A percentile compares a stretch with the other conserved stretches of the same genome.
These are phyloP conservation scores for Phytophthora tentaculata DNA, from an alignment of 352 stramenopile genomes.

Conservation along the genomic window DNA sequence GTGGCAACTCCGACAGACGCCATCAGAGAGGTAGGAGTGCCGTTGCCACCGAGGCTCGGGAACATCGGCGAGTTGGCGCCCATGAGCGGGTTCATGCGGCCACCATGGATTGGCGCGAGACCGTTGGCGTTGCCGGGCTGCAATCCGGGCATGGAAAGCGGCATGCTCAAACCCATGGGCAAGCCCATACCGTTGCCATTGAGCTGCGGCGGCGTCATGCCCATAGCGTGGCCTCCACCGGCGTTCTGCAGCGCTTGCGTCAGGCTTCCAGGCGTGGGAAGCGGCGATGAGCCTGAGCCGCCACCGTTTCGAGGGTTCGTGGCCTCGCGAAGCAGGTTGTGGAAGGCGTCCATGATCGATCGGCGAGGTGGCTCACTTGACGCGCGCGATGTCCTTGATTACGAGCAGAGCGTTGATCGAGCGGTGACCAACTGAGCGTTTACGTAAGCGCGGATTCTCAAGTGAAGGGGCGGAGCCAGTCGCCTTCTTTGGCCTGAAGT, in stretches of 20 bases:
- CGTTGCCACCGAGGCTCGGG: constrained; percentile 50
- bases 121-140: constrained; percentile 40
- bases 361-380: constrained; percentile 9
- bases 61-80: constrained; percentile 69
- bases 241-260: constrained; percentile 45
- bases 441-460: constrained; percentile 54
- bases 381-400: constrained; percentile 37
- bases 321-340: constrained; percentile 78
- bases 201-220: constrained; percentile 45
- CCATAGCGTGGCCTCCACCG: constrained; percentile 44
- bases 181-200: constrained; percentile 43
- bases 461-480: constrained; percentile 41
- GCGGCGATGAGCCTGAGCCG: constrained; percentile 22
- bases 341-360: constrained; percentile 72
- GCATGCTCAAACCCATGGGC: constrained; percentile 72
- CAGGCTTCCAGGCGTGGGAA: constrained; percentile 39
- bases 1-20: not conserved
- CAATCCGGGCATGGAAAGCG: constrained; percentile 58
- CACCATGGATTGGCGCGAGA: constrained; percentile 64
- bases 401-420: constrained; percentile 30
- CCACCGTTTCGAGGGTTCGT: constrained; percentile 55
- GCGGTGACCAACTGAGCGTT: constrained; percentile 23
- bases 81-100: constrained; percentile 79
- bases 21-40: constrained; percentile 30
- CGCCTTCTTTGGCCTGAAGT: constrained; percentile 6